Base-by-base conservation (phyloP, 1,139 yeast genomes). In the Chernovozyma aurita region DNA sequence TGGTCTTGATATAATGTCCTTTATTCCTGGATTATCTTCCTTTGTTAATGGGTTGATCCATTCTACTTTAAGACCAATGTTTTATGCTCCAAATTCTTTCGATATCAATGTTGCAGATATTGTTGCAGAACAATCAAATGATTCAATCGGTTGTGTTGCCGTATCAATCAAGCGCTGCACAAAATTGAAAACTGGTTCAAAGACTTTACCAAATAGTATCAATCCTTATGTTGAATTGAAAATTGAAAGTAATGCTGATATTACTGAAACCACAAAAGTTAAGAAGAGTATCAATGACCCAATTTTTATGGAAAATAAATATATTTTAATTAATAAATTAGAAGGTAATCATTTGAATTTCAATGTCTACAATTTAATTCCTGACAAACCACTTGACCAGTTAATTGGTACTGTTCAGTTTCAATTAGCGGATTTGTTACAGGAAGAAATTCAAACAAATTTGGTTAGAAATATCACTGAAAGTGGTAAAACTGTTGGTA, bases 1-100 rank as follows among this genome's bases (percentile, higher is more conserved):
- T 42, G 95, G 95, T 44, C 55, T 85, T 37, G 95, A 85, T 63
- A 76, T 85, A 44, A 85, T 85, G 94, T 79, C 90, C 1, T 71
- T 83, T 47, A 73, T 85, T 45, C 95, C 95, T 4, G 92, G 92
- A 42, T 74, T 85, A 52, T 73, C 86, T 25, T 66, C 78, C n/a
- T 78, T 83, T 51, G 88, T 85, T 37, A 82, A 80, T 44, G 70
- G 76, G 31, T 70, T 81, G 55, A 78, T 84, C 51, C 84, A 83
- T 56, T 63, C 85, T 29, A 80, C 66, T 46, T 78, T 79, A 53
- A 80, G 85, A 38, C 92, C 94, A 35, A 71, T 82, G 80, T 60
- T 84, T 44, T 83, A 84, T 56, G 87, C 88, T n/a, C 95, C 95
- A 46, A 84, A 84, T 56, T 80, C 85, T 37, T 61, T 82, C 36